Base-by-base conservation (phyloP, 495 filamentous ascomycete genomes). In the Aspergillus taichungensis region DNA sequence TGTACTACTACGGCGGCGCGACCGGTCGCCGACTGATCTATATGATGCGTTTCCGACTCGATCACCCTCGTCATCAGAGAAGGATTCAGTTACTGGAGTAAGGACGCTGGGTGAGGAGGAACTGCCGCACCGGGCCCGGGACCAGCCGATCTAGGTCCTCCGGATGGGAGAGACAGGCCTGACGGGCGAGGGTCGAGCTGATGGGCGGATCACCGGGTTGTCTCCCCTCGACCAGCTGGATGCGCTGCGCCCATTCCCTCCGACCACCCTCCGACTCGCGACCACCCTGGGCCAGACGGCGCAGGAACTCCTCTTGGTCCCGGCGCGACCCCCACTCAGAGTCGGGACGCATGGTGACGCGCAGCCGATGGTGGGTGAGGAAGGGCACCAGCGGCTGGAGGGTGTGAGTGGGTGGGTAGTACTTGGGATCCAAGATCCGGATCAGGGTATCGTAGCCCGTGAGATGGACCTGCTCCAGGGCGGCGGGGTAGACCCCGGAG, bases 391-490 rank as follows among this genome's bases (percentile, higher is more conserved):
- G 66, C 0, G 77, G 73, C 10, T 69, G 63, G 6, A 84, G 63
- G 0, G 61, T 72, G 52, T 76, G 61, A 0, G 66, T 57, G 0
- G 69, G 75, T 1, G 77, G 72, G 59, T 98, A 98, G 61, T 97
- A 97, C 56, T 86, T 91, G 0, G 83, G 64, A 47, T 88, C 71
- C 56, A 95, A 79, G 42, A 96, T 81, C 24, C 91, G 80, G 13
- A 87, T 81, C 29, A 96, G 57, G 0, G 91, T 95, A 65, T 98
- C 91, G 55, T 79, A 96, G 29, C 91, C 91, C 0, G 79, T 81
- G 12, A 98, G 74, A 65, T 92, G 87, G 13, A 90, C 68, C 55
- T 94, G 87, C 48, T 80, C 73, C 7, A 62, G 50, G 6, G 55
- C 35, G 8, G 34, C 5, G 0, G 68, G 57, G 51, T 83, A 87